A percentile compares a stretch with the other conserved stretches of the same genome.
phyloP scores from a whole-genome alignment of 306 rosid species.

The Ziziphus jujuba region DNA sequence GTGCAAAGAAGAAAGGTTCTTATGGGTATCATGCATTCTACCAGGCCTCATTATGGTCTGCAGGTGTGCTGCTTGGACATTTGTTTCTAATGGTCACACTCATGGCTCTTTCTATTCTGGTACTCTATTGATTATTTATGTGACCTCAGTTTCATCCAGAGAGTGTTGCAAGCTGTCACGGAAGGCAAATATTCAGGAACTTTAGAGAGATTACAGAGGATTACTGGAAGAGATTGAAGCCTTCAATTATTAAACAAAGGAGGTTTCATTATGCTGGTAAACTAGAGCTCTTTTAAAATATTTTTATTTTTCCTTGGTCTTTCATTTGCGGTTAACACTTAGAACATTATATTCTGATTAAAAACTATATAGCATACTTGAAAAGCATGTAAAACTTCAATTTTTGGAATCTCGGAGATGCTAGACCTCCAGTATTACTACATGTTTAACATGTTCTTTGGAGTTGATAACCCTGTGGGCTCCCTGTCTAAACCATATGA shows the following conservation, averaged over 20 bases:
- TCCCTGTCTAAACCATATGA: background rate
- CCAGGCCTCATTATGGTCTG: constrained; percentile 94
- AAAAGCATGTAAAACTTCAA: background rate
- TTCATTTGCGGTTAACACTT: background rate
- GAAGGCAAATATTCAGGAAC: constrained; percentile 81
- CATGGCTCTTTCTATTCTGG: constrained; percentile 17
- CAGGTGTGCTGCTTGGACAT: constrained; percentile 60
- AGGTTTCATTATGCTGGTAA: constrained; percentile 60
- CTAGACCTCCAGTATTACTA: background rate
- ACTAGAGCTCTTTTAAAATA: constrained; percentile 25
- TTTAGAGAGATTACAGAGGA: constrained; percentile 80
- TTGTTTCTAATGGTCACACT: constrained; percentile 17
- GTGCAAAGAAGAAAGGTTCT: constrained; percentile 49
- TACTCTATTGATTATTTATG: constrained; percentile 31
- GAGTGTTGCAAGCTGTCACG: constrained; percentile 88
- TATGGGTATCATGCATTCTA: constrained; percentile 89
- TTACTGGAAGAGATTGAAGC: constrained; percentile 65
- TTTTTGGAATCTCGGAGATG: background rate
- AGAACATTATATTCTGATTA: background rate
- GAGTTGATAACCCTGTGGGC: background rate
- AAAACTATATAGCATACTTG: background rate
- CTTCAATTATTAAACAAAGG: constrained; percentile 34
- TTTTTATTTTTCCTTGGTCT: constrained; percentile 11
- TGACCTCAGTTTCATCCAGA: constrained; percentile 97
- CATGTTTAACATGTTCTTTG: background rate